phyloP scores from a whole-genome alignment of 352 stramenopile species.

The Globisporangium iwayamae region DNA sequence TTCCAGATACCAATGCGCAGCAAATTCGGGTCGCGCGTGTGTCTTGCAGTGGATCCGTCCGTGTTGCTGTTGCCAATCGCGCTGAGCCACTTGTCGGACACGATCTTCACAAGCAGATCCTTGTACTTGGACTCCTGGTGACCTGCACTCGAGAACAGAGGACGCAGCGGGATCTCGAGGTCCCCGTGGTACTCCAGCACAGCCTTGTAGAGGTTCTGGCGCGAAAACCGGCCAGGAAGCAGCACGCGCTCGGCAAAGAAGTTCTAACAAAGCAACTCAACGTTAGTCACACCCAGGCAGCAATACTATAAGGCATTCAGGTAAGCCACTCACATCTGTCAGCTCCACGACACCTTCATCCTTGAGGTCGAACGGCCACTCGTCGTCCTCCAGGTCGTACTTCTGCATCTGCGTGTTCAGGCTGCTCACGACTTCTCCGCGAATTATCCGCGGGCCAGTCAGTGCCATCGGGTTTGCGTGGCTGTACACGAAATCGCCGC shows the following conservation, averaged over 20 bases:
- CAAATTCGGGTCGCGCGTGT: conserved; percentile 22
- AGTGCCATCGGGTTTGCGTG: conserved; percentile 69
- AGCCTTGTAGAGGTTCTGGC: conserved; percentile 60
- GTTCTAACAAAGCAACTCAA: conserved; percentile 23
- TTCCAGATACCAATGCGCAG: conserved; percentile 61
- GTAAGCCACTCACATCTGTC: conserved; percentile 37
- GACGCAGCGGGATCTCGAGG: conserved; percentile 25
- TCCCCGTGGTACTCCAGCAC: conserved; percentile 40
- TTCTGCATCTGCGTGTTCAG: conserved; percentile 65
- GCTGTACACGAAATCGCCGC: conserved; percentile 54
- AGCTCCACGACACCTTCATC: conserved; percentile 31
- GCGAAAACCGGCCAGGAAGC: conserved; percentile 61
- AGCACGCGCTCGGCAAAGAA: conserved; percentile 61
- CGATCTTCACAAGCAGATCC: conserved; percentile 49
- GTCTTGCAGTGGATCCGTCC: conserved; percentile 15
- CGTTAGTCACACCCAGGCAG: not conserved
- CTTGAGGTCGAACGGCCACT: conserved; percentile 53
- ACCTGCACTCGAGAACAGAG: conserved; percentile 30
- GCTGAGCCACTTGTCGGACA: conserved; percentile 37
- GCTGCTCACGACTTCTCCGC: conserved; percentile 48
- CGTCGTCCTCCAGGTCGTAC: conserved; percentile 50
- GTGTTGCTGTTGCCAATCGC: conserved; percentile 15
- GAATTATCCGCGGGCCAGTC: conserved; percentile 53
- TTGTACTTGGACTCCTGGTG: conserved; percentile 63
- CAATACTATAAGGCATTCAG: not conserved